Base-by-base conservation (phyloP, 1,139 yeast genomes). In the Candida sp. region DNA sequence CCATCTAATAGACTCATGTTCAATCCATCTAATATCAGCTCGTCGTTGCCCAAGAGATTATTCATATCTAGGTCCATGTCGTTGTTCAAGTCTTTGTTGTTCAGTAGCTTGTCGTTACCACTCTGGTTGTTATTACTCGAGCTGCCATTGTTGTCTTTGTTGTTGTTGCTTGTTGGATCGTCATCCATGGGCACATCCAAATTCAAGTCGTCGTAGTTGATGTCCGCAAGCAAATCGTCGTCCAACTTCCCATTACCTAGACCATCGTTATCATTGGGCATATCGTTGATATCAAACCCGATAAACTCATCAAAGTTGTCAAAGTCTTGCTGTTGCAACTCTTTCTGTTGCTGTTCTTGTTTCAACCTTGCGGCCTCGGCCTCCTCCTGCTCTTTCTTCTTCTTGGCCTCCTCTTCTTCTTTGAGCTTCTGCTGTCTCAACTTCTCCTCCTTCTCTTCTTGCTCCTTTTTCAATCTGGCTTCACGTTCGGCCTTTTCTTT, bases 1-100 rank as follows among this genome's bases (percentile, higher is more conserved):
- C 67, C 75, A 49, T 76, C 81, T 37, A 76, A 61, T 46, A 77
- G 59, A 44, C 73, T 70, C 78, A 76, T 75, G 54, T 77, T 74
- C 45, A 77, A 64, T 2, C 80, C 81, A 49, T 76, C 80, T 12
- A 77, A 60, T 9, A 76, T 63, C 73, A 73, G 76, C 57, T 75
- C 78, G 52, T 73, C 78, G 51, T 70, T 76, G 2, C 75, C 80
- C 37, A 77, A 60, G 41, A 77, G 60, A 47, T 73, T 75, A 53
- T 75, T 73, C 70, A 75, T 72, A 52, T 75, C 78, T 41, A 73
- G 56, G 52, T 74, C 79, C 57, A 67, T 58, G 28, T 66, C 67
- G 23, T 61, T 59, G 42, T n/a, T 26, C 31, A 38, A 11, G 30
- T 38, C 42, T 38, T 38, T 38, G 17, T n/a, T 37, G 28, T 38